Base-by-base conservation (phyloP, 805 yeast genomes). In the Starmera dryadoides region DNA sequence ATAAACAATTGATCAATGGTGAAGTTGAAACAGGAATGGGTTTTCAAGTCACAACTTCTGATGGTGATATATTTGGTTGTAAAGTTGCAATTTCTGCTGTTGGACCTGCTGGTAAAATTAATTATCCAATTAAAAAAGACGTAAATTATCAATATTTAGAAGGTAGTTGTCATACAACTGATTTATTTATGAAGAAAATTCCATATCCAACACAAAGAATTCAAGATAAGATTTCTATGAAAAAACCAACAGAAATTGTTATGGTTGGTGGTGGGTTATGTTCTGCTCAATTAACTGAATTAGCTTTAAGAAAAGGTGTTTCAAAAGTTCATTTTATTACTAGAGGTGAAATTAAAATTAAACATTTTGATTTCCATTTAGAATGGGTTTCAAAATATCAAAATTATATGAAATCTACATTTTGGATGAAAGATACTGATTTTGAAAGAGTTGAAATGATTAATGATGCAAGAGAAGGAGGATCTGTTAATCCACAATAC, bases 351-450 rank as follows among this genome's bases (percentile, higher is more conserved):
- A 41, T 67, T 26, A 68, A 66, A 40, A 58, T 68, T 35, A 68
- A 69, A 48, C 73, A 69, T 43, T 69, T 69, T 52, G 74, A 69
- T 41, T 68, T 69, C 44, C 71, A 67, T 42, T 52, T 69, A 35
- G 73, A 69, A 40, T 69, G 74, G 74, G 73, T 69, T 15, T 66
- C 73, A n/a, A 69, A 69, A 43, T 69, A 67, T 49, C 63, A 64
- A 42, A 69, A 68, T 41, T 66, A 63, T 20, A 63, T 66, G 49
- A 68, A 67, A 42, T 62, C 71, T 2, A 62, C 69, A 1, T 65
- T 64, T 35, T 69, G 68, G 55, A 62, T 66, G 46, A 52, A 53
- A 38, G 72, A 68, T 34, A 59, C 68, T 1, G 73, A 69, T 38
- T 60, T 63, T 33, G 73, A 68, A 39, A 47, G 72, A 22, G 49